Evolutionary conservation across 2,329 filamentous ascomycete genomes (phyloP).

Genomic region (Aureobasidium sp.): DNA sequence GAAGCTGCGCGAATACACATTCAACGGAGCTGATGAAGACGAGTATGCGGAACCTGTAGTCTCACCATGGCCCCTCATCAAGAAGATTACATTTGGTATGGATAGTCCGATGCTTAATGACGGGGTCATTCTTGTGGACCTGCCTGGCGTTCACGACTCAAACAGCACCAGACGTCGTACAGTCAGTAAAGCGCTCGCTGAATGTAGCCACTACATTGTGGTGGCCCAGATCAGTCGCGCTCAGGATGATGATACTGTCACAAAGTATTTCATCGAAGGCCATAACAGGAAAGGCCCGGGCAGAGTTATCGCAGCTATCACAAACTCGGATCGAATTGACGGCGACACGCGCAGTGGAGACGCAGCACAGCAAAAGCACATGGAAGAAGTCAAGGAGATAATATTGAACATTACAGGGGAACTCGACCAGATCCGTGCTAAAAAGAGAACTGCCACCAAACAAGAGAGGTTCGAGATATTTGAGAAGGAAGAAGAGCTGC

Average conservation of each 20-base stretch:
- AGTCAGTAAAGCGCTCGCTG: slow-evolving; percentile 4
- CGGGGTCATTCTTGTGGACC: slow-evolving; percentile 16
- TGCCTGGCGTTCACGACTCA: slow-evolving; percentile 16
- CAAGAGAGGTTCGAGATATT: neutral
- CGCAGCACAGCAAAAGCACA: neutral
- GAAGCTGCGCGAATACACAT: slow-evolving; percentile 12
- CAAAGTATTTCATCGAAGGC: neutral
- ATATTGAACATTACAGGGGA: neutral
- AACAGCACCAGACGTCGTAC: slow-evolving; percentile 14
- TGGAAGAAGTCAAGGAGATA: slow-evolving; percentile 2
- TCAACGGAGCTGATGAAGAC: neutral
- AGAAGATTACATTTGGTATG: slow-evolving; percentile 14
- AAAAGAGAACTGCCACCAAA: neutral
- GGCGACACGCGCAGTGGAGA: slow-evolving; percentile 6
- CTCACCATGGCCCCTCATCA: slow-evolving; percentile 17
- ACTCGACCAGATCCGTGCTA: neutral
- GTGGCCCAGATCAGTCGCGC: slow-evolving; percentile 14
- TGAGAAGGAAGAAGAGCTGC: neutral
- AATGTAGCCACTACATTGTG: slow-evolving; percentile 14
- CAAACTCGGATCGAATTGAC: slow-evolving; percentile 14
- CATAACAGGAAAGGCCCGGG: slow-evolving; percentile 10
- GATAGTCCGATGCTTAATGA: slow-evolving; percentile 13
- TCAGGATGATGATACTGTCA: slow-evolving; percentile 8
- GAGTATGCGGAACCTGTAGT: neutral
- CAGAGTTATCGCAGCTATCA: slow-evolving; percentile 9